These are phyloP conservation scores for Talaromyces wortmannii DNA, from an alignment of 495 filamentous ascomycete genomes.

Conservation along the genomic window DNA sequence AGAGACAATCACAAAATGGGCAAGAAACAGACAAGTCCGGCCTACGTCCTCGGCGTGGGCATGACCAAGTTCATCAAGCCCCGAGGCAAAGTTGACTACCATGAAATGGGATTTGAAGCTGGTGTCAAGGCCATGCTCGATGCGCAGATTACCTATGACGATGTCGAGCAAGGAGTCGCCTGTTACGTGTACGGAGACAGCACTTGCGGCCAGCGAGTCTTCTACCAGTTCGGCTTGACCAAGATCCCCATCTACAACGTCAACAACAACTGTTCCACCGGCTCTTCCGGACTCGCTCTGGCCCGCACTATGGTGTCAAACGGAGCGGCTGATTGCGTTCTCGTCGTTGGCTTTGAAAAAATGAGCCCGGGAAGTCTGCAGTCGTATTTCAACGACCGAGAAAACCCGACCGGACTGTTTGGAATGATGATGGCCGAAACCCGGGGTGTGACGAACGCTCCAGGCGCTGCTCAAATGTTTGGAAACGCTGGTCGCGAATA, in stretches of 20 bases:
- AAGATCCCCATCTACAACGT: slow-evolving; percentile 94
- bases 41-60: slow-evolving; percentile 93
- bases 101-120: slow-evolving; percentile 85
- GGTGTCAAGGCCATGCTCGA: slow-evolving; percentile 94
- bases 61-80: slow-evolving; percentile 99
- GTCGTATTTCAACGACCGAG: slow-evolving; percentile 71
- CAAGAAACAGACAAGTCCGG: slow-evolving; percentile 43
- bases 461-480: slow-evolving; percentile 87
- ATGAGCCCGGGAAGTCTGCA: slow-evolving; percentile 89
- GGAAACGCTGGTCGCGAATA: slow-evolving; percentile 94
- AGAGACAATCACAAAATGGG: slow-evolving; percentile 26
- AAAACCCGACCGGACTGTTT: slow-evolving; percentile 66
- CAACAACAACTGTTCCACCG: slow-evolving; percentile 98
- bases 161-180: slow-evolving; percentile 91
- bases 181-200: slow-evolving; percentile 97
- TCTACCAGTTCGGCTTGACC: slow-evolving; percentile 98
- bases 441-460: slow-evolving; percentile 70
- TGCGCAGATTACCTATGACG: slow-evolving; percentile 92
- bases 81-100: slow-evolving; percentile 64
- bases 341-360: slow-evolving; percentile 96
- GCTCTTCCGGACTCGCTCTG: slow-evolving; percentile 81
- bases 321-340: slow-evolving; percentile 75
- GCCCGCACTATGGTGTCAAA: slow-evolving; percentile 72
- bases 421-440: slow-evolving; percentile 76
- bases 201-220: slow-evolving; percentile 92